These are phyloP conservation scores for Mortierella polycephala DNA, from an alignment of 371 early-diverging fungal species.

Conservation along the genomic window DNA sequence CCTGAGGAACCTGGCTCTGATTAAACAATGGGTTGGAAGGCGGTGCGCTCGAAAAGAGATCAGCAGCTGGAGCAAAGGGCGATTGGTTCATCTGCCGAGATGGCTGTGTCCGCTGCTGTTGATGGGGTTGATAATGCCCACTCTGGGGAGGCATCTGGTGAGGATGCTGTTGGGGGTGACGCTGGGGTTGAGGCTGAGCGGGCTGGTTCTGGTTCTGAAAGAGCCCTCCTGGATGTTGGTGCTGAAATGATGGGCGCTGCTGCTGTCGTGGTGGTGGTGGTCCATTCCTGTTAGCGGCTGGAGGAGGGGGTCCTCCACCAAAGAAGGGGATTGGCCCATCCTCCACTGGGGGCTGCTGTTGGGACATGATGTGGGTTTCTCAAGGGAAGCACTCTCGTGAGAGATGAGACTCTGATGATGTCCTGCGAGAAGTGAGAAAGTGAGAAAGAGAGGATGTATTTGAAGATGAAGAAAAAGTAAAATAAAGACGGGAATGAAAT, in stretches of 20 bases:
- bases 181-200: conserved; percentile 41
- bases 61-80: conserved; percentile 48
- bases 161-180: conserved; percentile 37
- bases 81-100: conserved; percentile 41
- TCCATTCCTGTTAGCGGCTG: conserved; percentile 12
- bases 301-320: conserved; percentile 23
- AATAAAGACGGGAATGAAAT: background rate
- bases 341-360: conserved; percentile 32
- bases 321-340: conserved; percentile 54
- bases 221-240: conserved; percentile 24
- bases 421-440: background rate
- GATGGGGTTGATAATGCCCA: conserved; percentile 8
- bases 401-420: background rate
- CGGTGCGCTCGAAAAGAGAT: conserved; percentile 45
- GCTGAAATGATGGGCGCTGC: conserved; percentile 11
- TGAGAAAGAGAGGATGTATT: background rate
- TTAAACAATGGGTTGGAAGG: conserved; percentile 5
- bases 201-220: conserved; percentile 13
- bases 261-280: conserved; percentile 28
- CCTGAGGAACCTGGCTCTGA: conserved; percentile 41
- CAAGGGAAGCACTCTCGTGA: background rate
- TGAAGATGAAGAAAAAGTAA: background rate
- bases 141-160: conserved; percentile 36
- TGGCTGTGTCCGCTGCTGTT: conserved; percentile 29
- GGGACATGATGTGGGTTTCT: conserved; percentile 25